phyloP scores from a whole-genome alignment of 768 basidiomycete genomes.

The Serendipita sp. region DNA sequence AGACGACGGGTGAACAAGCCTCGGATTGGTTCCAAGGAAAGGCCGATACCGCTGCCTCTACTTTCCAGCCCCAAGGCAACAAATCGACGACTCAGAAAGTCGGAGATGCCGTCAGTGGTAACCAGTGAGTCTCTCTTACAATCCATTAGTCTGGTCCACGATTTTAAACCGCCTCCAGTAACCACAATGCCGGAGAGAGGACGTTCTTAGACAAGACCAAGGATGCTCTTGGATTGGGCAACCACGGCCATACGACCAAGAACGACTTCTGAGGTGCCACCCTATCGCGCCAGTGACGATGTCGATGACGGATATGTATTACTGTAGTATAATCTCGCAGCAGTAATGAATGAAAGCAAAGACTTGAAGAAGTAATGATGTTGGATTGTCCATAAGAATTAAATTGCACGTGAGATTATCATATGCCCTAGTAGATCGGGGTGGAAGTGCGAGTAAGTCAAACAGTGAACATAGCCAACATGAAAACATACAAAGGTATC shows the following conservation, averaged over 20 bases:
- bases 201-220: constrained; percentile 33
- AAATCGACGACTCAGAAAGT: constrained; percentile 36
- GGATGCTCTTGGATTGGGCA: constrained; percentile 27
- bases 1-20: constrained; percentile 24
- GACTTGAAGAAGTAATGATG: background rate
- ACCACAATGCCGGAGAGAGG: background rate
- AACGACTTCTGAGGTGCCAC: background rate
- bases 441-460: background rate
- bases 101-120: constrained; percentile 32
- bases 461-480: too few species aligned
- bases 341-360: background rate
- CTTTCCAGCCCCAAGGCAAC: constrained; percentile 17
- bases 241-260: background rate
- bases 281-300: background rate
- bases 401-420: background rate
- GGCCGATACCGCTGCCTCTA: constrained; percentile 10
- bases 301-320: background rate
- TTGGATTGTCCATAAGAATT: background rate
- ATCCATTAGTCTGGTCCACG: too few species aligned
- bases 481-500: background rate
- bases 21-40: constrained; percentile 38
- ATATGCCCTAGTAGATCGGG: background rate
- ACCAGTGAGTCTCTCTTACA: constrained; percentile 30
- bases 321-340: background rate
- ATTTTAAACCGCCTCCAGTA: background rate